A percentile compares a stretch with the other conserved stretches of the same genome.
Evolutionary conservation across 306 rosid genomes (phyloP).

Genomic region (Acacia melanoxylon): DNA sequence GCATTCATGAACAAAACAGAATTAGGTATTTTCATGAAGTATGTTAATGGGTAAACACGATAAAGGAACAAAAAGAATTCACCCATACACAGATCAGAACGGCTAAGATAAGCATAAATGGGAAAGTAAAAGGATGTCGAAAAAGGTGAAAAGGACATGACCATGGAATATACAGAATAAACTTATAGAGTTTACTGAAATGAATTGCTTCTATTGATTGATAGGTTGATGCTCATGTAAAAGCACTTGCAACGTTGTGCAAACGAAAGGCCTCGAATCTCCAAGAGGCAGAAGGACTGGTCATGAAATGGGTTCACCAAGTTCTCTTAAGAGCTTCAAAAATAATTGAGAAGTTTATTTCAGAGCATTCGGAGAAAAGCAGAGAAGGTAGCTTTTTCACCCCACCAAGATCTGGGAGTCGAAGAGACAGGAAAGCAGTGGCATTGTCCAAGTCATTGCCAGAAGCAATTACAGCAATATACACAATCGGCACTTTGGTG

Average conservation of each 20-base stretch:
- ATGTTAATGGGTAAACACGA: not conserved
- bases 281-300: slow-evolving; percentile 55
- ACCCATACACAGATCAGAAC: not conserved
- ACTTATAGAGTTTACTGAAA: not conserved
- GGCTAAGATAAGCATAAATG: not conserved
- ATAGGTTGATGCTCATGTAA: slow-evolving; percentile 92
- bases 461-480: slow-evolving; percentile 67
- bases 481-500: slow-evolving; percentile 82
- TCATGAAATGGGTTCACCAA: slow-evolving; percentile 63
- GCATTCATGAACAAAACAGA: not conserved
- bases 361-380: slow-evolving; percentile 40
- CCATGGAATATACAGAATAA: not conserved
- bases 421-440: slow-evolving; percentile 52
- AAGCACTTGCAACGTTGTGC: slow-evolving; percentile 79
- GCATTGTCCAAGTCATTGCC: slow-evolving; percentile 53
- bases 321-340: slow-evolving; percentile 56
- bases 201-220: slow-evolving; percentile 31
- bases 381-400: slow-evolving; percentile 49
- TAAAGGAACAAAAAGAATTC: not conserved
- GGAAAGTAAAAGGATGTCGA: not conserved
- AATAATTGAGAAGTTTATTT: slow-evolving; percentile 66
- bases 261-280: slow-evolving; percentile 66
- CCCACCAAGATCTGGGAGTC: slow-evolving; percentile 60
- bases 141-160: not conserved
- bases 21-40: not conserved